Base-by-base conservation (phyloP, 1,284 basidiomycete genomes). In the Xerocomus amazonicus region DNA sequence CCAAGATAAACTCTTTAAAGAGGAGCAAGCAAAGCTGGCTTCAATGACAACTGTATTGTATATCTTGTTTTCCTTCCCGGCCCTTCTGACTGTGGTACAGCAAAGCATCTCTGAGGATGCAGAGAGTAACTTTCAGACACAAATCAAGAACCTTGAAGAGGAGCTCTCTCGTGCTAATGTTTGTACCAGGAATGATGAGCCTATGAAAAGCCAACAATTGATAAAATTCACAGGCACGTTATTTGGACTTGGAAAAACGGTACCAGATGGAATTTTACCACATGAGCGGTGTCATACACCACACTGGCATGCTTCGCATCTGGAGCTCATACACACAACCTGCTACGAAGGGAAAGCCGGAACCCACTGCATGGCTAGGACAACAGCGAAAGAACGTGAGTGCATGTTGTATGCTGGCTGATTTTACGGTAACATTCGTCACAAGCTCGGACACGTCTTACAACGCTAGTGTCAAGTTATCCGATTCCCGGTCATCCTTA, bases 1-100 rank as follows among this genome's bases (percentile, higher is more conserved):
- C 46, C 94, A 97, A 68, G 92, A 96, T 72, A 90, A 90, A 58
- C 73, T 92, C 29, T 87, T 91, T 70, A 89, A 87, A 59, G 84
- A 89, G 61, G 83, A 88, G 56, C 82, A 84, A 48, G 79, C 78
- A 5, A 78, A 77, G 51, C 75, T 71, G 56, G 66, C 69, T 28
- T 56, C 61, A 7, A 34, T 48, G 41, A 55, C 65, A 9, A 27
- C 51, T n/a, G 68, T 66, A 39, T 47, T 35, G 27, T 4, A 60
- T 57, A 34, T 42, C 4, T 13, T 14, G 2, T 29, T 31, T 9
- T 36, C 40, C 17, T 29, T 47, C 5, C 3, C 4, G 13, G 9
- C 33, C 14, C 12, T 45, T 39, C 40, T 57, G 51, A 61, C 40
- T 17, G 32, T 41, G 51, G 43, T 45, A 27, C 23, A 66, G 62